Base-by-base conservation (phyloP, 2,329 filamentous ascomycete species). In the Endoconidiophora laricicola region DNA sequence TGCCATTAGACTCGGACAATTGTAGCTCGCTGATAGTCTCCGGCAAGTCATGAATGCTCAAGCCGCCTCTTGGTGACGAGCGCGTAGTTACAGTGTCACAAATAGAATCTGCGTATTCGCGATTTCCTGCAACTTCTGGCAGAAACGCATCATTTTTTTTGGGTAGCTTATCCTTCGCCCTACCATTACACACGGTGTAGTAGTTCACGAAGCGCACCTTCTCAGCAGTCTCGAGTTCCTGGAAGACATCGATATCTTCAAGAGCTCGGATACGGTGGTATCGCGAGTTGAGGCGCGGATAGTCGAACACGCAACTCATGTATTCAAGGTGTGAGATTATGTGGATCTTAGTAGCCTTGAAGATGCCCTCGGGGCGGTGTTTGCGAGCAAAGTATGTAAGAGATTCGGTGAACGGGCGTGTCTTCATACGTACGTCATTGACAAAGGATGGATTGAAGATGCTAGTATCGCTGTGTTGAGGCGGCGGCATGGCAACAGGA, bases 181-280 rank as follows among this genome's bases (percentile, higher is more conserved):
- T 71, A 3, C 87, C 87, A 7, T 82, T 81, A 56, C 83, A 87
- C n/a, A 83, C 74, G 1, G 87, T 94, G 60, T 90, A 94, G 61
- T 94, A 94, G 60, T 94, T 94, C 52, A 86, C 71, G 58, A 94
- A 94, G 14, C 86, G 74, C 9, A 91, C 75, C 48, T 81, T 70
- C 53, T 2, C 52, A 53, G 10, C 47, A 37, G 50, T 52, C 24
- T 16, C 56, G 43, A 55, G 49, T 42, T 57, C 55, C 46, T 59
- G 62, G 1, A 73, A 57, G 55, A 81, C 77, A 51, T 84, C 74
- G 3, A 79, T 67, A 58, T 84, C 79, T 60, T 94, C 86, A 7
- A 94, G 66, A 1, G 72, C 74, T 49, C 84, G 74, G 23, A 94
- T 66, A 40, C 66, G 74, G 22, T 71, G 70, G 63, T 94, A 94